A percentile compares a stretch with the other conserved stretches of the same genome.
These are phyloP conservation scores for Lathyrus tuberosus DNA, from an alignment of 306 rosid species.

Conservation along the genomic window DNA sequence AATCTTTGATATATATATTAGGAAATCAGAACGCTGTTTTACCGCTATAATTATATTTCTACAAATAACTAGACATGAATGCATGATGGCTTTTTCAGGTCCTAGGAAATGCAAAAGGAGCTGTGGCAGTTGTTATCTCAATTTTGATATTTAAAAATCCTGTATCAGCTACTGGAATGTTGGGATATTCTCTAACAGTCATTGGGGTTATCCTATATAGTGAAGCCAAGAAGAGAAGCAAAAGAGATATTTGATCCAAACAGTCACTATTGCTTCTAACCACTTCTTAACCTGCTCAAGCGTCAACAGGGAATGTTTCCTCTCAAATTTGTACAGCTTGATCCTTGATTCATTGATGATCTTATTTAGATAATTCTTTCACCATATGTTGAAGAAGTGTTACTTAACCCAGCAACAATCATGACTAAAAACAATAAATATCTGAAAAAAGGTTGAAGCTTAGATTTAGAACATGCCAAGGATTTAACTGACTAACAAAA, in stretches of 20 bases:
- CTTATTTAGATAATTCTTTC: background rate
- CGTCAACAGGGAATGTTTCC: background rate
- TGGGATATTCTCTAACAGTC: slow-evolving; percentile 63
- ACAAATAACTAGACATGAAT: slow-evolving; percentile 21
- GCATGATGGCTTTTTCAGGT: slow-evolving; percentile 43
- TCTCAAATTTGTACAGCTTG: background rate
- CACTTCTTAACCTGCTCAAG: background rate
- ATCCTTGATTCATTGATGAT: background rate
- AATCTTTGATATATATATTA: background rate
- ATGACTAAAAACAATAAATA: background rate
- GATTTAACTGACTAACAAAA: background rate
- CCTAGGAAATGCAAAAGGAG: slow-evolving; percentile 72
- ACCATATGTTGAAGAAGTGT: background rate
- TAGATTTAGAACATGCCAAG: background rate
- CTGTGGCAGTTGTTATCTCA: slow-evolving; percentile 70
- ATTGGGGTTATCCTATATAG: slow-evolving; percentile 65
- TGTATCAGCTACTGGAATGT: slow-evolving; percentile 62
- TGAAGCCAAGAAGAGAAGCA: slow-evolving; percentile 58
- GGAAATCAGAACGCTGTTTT: background rate
- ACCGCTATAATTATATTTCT: background rate
- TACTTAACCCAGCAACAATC: background rate
- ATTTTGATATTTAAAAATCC: slow-evolving; percentile 67
- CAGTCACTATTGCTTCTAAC: slow-evolving; percentile 20
- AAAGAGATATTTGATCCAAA: slow-evolving; percentile 23
- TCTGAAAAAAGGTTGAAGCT: background rate